Evolutionary conservation across 1,284 basidiomycete genomes (phyloP), one percentile per base, ranked within the genome.

Genomic region (Sanguinoderma infundibulare): DNA sequence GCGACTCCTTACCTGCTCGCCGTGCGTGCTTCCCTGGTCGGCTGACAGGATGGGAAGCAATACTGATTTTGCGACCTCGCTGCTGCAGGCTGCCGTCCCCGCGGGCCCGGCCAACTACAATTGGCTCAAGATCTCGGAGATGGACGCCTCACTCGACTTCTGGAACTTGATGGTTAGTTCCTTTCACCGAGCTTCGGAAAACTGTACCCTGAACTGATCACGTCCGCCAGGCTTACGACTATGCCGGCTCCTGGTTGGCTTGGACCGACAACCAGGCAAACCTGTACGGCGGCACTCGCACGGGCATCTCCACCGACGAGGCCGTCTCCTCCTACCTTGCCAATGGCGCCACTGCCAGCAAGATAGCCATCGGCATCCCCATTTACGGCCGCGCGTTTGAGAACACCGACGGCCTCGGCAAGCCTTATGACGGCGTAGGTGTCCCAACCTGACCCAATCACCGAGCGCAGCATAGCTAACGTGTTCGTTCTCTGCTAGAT

Each of bases 141-240:
- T 97, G 91, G 87, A 95, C 70, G 73, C 74, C 12, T 87, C 83
- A 24, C 77, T 97, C 49, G 86, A 83, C 42, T 95, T 91, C 77
- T 97, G 94, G 94, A 96, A 97, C 74, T 75, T 98, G 58, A 98
- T 98, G 95, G 91, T 90, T 40, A 28, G 70, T 67, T 14, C 52
- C 34, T 28, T 34, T 34, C 32, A 3, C 22, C 5, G 10, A 44
- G 14, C 28, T 36, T 15, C 24, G 42, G 49, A 3, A 46, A 32
- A 46, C n/a, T n/a, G 39, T 24, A 6, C n/a, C 34, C 39, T 24
- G 24, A 32, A 57, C 4, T 42, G 15, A 14, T 32, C 59, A 59
- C 63, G 62, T 53, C 28, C 55, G 42, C 17, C 28, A 91, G 88
- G 88, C 89, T 8, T 94, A 94, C 66, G 91, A 94, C 68, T 91